Base-by-base conservation (phyloP, 306 rosid species). In the Trichosanthes truncata region DNA sequence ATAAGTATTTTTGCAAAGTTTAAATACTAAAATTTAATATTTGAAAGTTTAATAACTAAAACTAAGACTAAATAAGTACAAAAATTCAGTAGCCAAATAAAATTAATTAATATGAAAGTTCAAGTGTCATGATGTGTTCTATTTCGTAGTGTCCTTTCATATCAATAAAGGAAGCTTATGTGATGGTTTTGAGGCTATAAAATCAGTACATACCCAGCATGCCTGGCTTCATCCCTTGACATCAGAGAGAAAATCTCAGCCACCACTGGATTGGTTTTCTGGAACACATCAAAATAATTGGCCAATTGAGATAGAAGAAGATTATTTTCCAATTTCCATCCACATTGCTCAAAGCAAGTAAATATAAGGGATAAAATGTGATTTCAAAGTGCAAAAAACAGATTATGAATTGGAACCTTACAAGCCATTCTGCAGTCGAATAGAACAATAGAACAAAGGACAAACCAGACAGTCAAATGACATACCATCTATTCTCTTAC, bases 191-290 rank as follows among this genome's bases (percentile, higher is more conserved):
- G 26, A 74, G 78, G 29, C 33, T 71, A 45, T 7, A 36, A 76
- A 76, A 76, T 26, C 15, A 59, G 80, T 59, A 25, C 62, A 40
- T 92, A 94, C 98, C 98, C 99, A 75, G 99, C 99, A 88, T 95
- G 99, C 86, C 99, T 91, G 76, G 99, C 99, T 86, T 95, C 99
- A 84, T 95, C 99, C 88, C 99, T 90, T 49, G 99, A 95, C 99
- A 95, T 93, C 79, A 95, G 96, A 78, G 99, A 95, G 96, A 95
- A 95, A 78, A 95, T 95, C 91, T 95, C 99, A 81, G 99, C 99
- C 68, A 95, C 99, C 84, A 95, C 93, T 48, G 99, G 97, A 86
- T 93, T 95, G 86, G 99, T 95, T 93, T 95, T 95, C 99, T 95
- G 93, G 41, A 81, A 80, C 73, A 81, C 63, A 80, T 83, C 35